Percentiles rank a stretch among this genome's conserved stretches.
phyloP scores from a whole-genome alignment of 2,329 filamentous ascomycete genomes.

The Pseudocercospora fijiensis region DNA sequence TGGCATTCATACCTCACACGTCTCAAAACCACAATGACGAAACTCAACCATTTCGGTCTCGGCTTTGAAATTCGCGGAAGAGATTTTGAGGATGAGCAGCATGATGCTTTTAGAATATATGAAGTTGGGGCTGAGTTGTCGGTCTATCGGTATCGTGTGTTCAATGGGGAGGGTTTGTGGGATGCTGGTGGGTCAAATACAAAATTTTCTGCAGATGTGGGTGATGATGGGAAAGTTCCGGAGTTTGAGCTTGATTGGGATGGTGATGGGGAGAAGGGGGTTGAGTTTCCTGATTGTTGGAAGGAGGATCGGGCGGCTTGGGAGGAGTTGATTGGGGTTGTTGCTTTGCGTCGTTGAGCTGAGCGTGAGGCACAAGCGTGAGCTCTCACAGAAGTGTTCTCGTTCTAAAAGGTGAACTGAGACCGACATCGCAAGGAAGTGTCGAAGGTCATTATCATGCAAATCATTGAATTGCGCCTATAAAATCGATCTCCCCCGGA shows the following conservation, averaged over 20 bases:
- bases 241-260: background rate
- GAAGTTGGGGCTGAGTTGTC: background rate
- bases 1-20: constrained; percentile 17
- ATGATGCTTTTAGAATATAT: background rate
- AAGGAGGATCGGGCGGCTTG: constrained; percentile 16
- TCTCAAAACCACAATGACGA: constrained; percentile 2
- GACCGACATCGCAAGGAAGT: too few species aligned
- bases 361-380: background rate
- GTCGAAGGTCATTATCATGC: background rate
- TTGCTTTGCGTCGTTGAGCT: background rate
- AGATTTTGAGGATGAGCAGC: background rate
- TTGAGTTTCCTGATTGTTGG: constrained; percentile 6
- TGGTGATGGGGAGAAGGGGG: background rate
- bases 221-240: background rate
- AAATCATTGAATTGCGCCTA: background rate
- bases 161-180: background rate
- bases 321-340: background rate
- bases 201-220: background rate
- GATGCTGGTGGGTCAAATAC: background rate
- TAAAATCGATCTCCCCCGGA: background rate
- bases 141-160: background rate
- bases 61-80: background rate
- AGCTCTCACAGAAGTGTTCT: too few species aligned
- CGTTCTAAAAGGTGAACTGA: too few species aligned
- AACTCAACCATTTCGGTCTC: constrained; percentile 16